Conservation (phyloP, 2,329 filamentous ascomycete genomes). For the Fusarium sp. region DNA sequence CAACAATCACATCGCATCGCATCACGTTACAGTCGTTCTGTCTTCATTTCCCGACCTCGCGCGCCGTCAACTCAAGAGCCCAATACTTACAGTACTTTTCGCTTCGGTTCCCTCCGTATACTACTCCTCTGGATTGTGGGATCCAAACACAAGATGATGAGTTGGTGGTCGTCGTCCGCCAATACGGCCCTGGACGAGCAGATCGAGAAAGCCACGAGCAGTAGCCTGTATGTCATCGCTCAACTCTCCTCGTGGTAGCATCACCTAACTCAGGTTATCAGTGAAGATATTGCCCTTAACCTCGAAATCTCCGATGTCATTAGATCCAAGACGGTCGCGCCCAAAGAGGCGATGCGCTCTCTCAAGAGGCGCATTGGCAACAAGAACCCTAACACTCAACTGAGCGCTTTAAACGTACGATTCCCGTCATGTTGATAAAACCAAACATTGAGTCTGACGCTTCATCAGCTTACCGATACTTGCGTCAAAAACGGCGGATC, state of each 20-base stretch:
- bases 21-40: constrained; percentile 11
- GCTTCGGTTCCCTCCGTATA: neutral
- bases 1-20: constrained; percentile 20
- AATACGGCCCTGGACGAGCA: constrained; percentile 95
- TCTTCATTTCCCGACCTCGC: constrained; percentile 15
- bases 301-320: constrained; percentile 98
- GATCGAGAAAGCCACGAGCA: constrained; percentile 93
- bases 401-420: constrained; percentile 89
- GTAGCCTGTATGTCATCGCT: constrained; percentile 76
- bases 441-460: constrained; percentile 25
- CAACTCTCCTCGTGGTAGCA: constrained; percentile 28
- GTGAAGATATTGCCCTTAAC: constrained; percentile 96
- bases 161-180: constrained; percentile 94
- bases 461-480: constrained; percentile 84
- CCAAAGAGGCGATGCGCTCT: constrained; percentile 97
- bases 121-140: constrained; percentile 11
- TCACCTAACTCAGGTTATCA: constrained; percentile 51
- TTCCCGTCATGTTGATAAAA: neutral
- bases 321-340: constrained; percentile 95
- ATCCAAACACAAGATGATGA: constrained; percentile 71
- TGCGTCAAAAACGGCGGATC: constrained; percentile 98
- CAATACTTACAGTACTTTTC: neutral
- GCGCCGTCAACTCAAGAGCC: constrained; percentile 1
- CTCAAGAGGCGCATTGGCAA: constrained; percentile 94
- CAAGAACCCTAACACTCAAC: constrained; percentile 96